These are phyloP conservation scores for Claviceps monticola DNA, from an alignment of 2,329 filamentous ascomycete genomes.

Conservation along the genomic window DNA sequence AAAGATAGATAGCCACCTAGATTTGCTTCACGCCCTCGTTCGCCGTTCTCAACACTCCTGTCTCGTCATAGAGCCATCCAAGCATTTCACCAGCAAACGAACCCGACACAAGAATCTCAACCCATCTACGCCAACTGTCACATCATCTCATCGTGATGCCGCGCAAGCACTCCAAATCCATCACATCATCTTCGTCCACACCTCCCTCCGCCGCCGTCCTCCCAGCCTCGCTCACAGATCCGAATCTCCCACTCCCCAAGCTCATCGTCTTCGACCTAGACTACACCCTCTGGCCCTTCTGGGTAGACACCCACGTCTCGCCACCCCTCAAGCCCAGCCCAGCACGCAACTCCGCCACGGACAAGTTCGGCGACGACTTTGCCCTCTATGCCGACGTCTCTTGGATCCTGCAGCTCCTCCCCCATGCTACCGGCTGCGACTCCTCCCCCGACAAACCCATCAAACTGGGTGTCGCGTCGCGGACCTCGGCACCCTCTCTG, in stretches of 20 bases:
- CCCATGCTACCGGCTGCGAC: slow-evolving; percentile 27
- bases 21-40: background rate
- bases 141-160: slow-evolving; percentile 12
- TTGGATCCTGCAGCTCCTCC: slow-evolving; percentile 37
- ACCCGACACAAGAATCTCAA: background rate
- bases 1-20: background rate
- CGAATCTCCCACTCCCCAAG: slow-evolving; percentile 55
- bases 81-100: no score
- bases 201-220: slow-evolving; percentile 5
- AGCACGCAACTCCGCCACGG: slow-evolving; percentile 29
- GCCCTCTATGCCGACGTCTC: slow-evolving; percentile 60
- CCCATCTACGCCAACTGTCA: background rate
- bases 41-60: background rate
- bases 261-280: slow-evolving; percentile 91
- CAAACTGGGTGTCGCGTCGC: slow-evolving; percentile 59
- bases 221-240: slow-evolving; percentile 33
- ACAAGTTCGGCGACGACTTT: slow-evolving; percentile 51
- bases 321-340: slow-evolving; percentile 48
- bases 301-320: slow-evolving; percentile 86
- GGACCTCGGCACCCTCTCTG: slow-evolving; percentile 67
- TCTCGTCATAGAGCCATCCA: no score
- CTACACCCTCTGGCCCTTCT: slow-evolving; percentile 98
- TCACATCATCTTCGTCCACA: slow-evolving; percentile 5
- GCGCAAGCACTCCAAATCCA: slow-evolving; percentile 18
- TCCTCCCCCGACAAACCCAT: slow-evolving; percentile 16